Evolutionary conservation across 441 rosid species (phyloP), one percentile per base, ranked within the genome.

Genomic region (Daphne laureola): DNA sequence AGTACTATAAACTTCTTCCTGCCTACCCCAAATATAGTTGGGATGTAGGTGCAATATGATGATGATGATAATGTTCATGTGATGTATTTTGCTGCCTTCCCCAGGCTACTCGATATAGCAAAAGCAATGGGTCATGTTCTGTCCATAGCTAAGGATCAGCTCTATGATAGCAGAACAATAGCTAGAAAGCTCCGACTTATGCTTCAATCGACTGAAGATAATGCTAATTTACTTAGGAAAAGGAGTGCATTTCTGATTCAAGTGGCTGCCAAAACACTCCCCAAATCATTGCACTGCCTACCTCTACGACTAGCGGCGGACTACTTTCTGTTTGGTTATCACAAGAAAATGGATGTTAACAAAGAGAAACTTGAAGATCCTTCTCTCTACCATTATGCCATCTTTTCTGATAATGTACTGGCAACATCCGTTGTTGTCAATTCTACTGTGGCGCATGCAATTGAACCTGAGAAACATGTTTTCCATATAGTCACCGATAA

Each of bases 401-500:
- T 92, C 62, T 92, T 92, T 66, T 92, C 98, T 8, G 97, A 89
- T 67, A 92, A 92, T 49, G 90, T 89, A 15, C 78, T 92, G 43
- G 98, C 98, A 13, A 81, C 96, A 58, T 86, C 98, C 43, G 94
- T 92, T 56, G 98, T 88, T 46, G 82, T 92, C 62, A 92, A 89
- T 77, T 92, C 98, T 56, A 86, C 90, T 0, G 78, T 72, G 60
- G 63, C 71, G 51, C 89, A 86, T 68, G 82, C 80, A 13, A 63
- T 62, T 43, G 84, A 80, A 63, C 90, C 97, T 21, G 78, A 73
- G 78, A 89, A 81, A 72, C 97, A 92, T n/a, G 85, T 89, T 35
- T 84, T 89, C 80, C 98, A 89, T 72, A 62, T 92, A 53, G 97
- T 92, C 50, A 92, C 96, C 4, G 97, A 92, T 78, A 89, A 86